phyloP scores from a whole-genome alignment of 495 filamentous ascomycete species.

The Staphylotrichum longicolle region DNA sequence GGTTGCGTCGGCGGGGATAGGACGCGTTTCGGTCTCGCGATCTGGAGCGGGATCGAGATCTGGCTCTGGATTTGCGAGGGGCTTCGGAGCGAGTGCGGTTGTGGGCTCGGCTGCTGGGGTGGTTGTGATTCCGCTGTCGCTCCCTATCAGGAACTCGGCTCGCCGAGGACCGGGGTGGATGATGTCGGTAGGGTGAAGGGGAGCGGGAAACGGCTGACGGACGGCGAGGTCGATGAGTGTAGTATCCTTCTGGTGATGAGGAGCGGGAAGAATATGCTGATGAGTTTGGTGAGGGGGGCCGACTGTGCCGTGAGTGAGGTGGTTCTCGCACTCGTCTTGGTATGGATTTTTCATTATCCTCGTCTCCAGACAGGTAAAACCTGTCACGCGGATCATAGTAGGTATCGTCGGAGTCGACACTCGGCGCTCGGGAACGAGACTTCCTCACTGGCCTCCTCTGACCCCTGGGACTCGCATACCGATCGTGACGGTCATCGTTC shows the following conservation, averaged over 20 bases:
- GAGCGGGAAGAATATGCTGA: not conserved
- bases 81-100: too few relatives aligned
- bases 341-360: not conserved
- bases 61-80: too few relatives aligned
- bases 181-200: not conserved
- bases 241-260: constrained; percentile 1
- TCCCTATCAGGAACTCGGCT: not conserved
- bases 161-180: not conserved
- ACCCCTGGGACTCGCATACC: not conserved
- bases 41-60: too few relatives aligned
- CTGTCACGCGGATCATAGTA: constrained; percentile 22
- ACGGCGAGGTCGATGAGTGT: constrained; percentile 1
- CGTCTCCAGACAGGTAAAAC: constrained; percentile 16
- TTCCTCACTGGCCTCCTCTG: not conserved
- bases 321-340: not conserved
- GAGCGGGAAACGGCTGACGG: not conserved
- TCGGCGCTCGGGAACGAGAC: not conserved
- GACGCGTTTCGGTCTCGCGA: not conserved
- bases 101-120: too few relatives aligned
- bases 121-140: too few relatives aligned
- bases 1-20: not conserved
- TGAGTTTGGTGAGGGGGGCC: not conserved
- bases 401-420: constrained; percentile 6
- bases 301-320: not conserved
- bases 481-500: not conserved